Base-by-base conservation (phyloP, 164 flowering plant species). In the Stephania cephalantha region DNA sequence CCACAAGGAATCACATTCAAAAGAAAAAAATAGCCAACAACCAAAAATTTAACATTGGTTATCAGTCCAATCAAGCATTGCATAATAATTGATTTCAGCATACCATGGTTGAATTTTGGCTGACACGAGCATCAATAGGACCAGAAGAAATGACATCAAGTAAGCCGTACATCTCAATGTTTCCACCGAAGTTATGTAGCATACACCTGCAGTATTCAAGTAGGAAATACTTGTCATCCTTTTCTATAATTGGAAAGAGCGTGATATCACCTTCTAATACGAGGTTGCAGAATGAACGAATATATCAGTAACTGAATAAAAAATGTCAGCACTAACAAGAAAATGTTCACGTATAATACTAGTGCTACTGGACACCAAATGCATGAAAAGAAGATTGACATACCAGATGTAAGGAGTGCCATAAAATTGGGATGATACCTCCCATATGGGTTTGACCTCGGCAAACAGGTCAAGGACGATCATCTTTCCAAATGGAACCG, bases 401-500 rank as follows among this genome's bases (percentile, higher is more conserved):
- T 85, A 89, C 98, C 99, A 95, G 73, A 95, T 77, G 78, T 91
- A 95, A 71, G 98, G 99, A 78, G 93, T 92, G 73, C 92, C 94
- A 80, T 89, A 95, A 81, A 93, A 95, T 69, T 95, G 99, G 73
- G 92, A 88, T 52, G 99, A 91, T 31, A 78, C 85, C 72, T 78
- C 80, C 98, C 99, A 95, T 73, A 95, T 84, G 25, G 98, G 97
- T 80, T 90, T 91, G 82, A 85, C 99, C 68, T 95, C 99, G 76
- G 98, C 99, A 90, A 93, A 95, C 74, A 95, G 89, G 86, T 93
- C 99, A 77, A n/a, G 92, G 80, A 95, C 99, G 72, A 95, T 85
- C 99, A 95, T 91, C 88, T 91, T 95, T 77, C 99, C 99, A 80
- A 81, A 81, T 52, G 99, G 99, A 79, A 95, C 98, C 64, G 99